Evolutionary conservation across 345 rosid species (phyloP), one percentile per base, ranked within the genome.

Genomic region (Xanthoceras sorbifolium): DNA sequence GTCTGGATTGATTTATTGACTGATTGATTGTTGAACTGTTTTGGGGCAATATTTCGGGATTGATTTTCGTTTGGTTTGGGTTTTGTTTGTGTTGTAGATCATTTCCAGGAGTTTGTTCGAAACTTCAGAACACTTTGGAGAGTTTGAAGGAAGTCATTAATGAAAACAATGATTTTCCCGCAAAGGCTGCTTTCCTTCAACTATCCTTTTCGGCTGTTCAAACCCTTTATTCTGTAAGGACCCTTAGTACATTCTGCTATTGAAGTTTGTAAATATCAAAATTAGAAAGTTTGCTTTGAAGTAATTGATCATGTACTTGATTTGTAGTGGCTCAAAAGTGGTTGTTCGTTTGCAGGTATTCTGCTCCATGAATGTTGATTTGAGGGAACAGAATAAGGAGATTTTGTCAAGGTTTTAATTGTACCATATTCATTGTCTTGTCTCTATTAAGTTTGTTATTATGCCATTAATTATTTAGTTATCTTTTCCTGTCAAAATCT

Each of bases 151-250:
- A 86, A 76, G 76, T 92, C 73, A 76, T 80, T 63, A 29, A 64
- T 69, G 86, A 74, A n/a, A 61, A 73, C 73, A 67, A 63, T 71
- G 61, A 23, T 57, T 57, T 87, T 77, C 85, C 87, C 4, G 55
- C 78, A 20, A 89, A 84, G 75, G 87, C 85, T 72, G 81, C 80
- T 77, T 89, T 93, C 26, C 38, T 86, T 75, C 80, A 83, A 44
- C 85, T 85, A 63, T 84, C 87, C 0, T 91, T 88, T 64, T 80
- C 83, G 74, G 90, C 94, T 28, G 69, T 93, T 75, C 85, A 86
- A 79, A 80, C 86, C 32, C 71, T 92, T 29, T 78, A 85, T 81
- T 84, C 87, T 81, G 98, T 96, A 89, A 82, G 93, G 54, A 57
- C 66, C 50, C 66, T 22, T 4, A 23, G 6, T 66, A 38, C 26